Percentiles rank a stretch among this genome's conserved stretches.
phyloP scores from a whole-genome alignment of 495 filamentous ascomycete genomes.

The Beverwykella pulmonaria region DNA sequence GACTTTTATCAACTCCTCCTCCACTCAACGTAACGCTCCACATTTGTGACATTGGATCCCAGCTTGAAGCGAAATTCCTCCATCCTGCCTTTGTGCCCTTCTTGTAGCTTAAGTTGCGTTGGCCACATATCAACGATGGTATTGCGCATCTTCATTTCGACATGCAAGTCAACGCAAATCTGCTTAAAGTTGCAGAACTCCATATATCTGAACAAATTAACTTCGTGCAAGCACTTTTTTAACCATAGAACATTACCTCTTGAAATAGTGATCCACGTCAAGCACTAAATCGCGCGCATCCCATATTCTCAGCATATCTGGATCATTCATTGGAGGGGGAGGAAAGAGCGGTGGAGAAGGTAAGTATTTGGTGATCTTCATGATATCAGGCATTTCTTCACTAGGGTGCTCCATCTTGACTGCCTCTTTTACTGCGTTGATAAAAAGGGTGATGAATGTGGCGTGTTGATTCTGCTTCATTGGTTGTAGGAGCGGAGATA shows the following conservation, averaged over 20 bases:
- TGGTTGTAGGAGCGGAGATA: neutral
- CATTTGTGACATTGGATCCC: neutral
- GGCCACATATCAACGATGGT: conserved; percentile 37
- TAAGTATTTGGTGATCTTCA: neutral
- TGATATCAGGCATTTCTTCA: neutral
- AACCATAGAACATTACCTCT: neutral
- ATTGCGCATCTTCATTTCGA: conserved; percentile 25
- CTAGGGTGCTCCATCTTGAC: neutral
- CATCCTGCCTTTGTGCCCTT: neutral
- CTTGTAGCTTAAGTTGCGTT: neutral
- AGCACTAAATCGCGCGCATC: too few species aligned
- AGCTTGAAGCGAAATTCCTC: conserved; percentile 24
- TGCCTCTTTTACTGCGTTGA: neutral
- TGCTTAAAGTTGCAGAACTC: neutral
- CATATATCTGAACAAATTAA: too few species aligned
- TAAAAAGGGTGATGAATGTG: neutral
- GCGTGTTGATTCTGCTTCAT: neutral
- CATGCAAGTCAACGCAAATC: neutral
- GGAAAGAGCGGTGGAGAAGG: too few species aligned
- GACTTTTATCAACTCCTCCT: too few species aligned
- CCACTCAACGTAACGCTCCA: conserved; percentile 36
- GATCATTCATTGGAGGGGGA: too few species aligned
- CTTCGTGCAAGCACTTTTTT: too few species aligned
- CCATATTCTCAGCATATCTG: too few species aligned
- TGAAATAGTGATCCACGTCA: neutral